Evolutionary conservation across 305 asterid species (phyloP).

Genomic region (Petunia hybrid): DNA sequence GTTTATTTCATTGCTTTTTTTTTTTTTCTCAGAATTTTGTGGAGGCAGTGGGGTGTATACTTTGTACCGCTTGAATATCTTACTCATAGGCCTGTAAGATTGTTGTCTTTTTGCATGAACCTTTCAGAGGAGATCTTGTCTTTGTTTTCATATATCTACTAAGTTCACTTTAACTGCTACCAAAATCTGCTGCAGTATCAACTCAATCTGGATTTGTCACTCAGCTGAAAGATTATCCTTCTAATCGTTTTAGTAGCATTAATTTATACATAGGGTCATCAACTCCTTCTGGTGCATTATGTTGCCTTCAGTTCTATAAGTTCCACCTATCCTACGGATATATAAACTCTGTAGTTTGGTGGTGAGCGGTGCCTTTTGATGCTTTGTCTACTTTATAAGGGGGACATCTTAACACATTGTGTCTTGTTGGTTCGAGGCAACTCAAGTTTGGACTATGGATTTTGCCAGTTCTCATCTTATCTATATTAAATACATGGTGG

Average conservation of each 20-base stretch:
- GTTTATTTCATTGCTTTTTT: conserved; percentile 33
- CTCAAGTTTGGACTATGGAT: background rate
- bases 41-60: conserved; percentile 14
- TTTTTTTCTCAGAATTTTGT: conserved; percentile 30
- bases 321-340: conserved; percentile 7
- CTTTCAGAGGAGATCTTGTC: background rate
- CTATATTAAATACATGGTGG: conserved; percentile 9
- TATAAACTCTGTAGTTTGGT: background rate
- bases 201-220: conserved; percentile 9
- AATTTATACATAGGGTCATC: background rate
- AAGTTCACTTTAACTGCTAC: background rate
- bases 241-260: background rate
- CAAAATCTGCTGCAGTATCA: conserved; percentile 21
- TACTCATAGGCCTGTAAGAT: conserved; percentile 20
- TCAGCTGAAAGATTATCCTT: background rate
- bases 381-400: conserved; percentile 13
- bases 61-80: background rate
- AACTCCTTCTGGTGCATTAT: conserved; percentile 21
- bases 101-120: conserved; percentile 15
- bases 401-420: background rate
- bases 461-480: conserved; percentile 8
- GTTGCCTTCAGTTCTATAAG: conserved; percentile 5
- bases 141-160: background rate
- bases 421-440: conserved; percentile 4
- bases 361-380: conserved; percentile 1